Conservation (phyloP, 345 rosid genomes). For the Hirschfeldia incana region DNA sequence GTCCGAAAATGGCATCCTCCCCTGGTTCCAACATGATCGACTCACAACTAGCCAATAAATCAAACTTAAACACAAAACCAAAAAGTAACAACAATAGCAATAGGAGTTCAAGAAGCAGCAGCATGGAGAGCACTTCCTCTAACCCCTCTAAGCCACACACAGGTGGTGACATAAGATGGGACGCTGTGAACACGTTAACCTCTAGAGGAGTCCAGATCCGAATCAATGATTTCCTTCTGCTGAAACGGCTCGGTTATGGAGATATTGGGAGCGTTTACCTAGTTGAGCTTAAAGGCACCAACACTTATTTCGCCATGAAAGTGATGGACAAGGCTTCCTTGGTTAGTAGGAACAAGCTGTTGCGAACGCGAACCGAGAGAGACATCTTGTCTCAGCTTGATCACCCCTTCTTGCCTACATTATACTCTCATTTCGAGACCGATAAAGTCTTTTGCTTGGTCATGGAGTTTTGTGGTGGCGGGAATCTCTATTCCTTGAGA, state of each 20-base stretch:
- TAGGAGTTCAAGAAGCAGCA: conserved; percentile 50
- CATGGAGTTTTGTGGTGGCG: conserved; percentile 81
- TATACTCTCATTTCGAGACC: conserved; percentile 69
- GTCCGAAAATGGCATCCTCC: background rate
- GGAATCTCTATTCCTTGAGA: conserved; percentile 75
- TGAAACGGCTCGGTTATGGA: conserved; percentile 85
- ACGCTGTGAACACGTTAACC: conserved; percentile 57
- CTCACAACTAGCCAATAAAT: conserved; percentile 10
- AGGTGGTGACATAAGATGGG: conserved; percentile 88
- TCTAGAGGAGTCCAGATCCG: conserved; percentile 60
- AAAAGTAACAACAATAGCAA: conserved; percentile 24
- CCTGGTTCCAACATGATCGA: conserved; percentile 33
- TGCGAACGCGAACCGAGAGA: conserved; percentile 65
- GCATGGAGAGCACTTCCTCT: conserved; percentile 63
- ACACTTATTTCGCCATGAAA: conserved; percentile 72
- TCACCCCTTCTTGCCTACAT: conserved; percentile 67
- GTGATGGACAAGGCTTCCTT: too few species aligned
- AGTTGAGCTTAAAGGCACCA: conserved; percentile 71
- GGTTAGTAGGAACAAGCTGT: conserved; percentile 80
- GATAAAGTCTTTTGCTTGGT: conserved; percentile 67
- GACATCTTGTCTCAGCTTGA: conserved; percentile 69
- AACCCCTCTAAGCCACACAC: conserved; percentile 78
- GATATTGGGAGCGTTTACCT: conserved; percentile 83
- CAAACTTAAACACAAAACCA: conserved; percentile 22
- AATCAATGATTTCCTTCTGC: conserved; percentile 69